Evolutionary conservation across 495 filamentous ascomycete genomes (phyloP), one percentile per base, ranked within the genome.

Genomic region (Hyaloscypha variabilis): DNA sequence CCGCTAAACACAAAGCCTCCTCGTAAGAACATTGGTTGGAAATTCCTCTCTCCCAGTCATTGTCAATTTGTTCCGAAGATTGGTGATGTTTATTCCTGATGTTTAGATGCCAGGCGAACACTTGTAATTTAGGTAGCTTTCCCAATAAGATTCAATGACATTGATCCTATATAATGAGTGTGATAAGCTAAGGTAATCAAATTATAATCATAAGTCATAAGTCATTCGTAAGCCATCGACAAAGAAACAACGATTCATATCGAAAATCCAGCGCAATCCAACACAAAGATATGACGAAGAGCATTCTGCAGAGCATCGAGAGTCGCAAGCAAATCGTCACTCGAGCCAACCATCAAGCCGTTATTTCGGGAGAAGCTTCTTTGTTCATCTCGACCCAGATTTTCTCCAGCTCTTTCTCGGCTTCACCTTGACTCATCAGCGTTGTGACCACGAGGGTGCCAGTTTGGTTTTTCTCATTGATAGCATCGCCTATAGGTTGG

Each of bases 371-470:
- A 31, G 24, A n/a, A 23, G 25, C 34, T 28, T 58, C 50, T 17
- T 28, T 60, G 17, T n/a, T 56, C 63, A 65, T 65, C 26, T 31
- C 63, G 13, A 24, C 34, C 63, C 55, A 65, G 24, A 65, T 54
- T 6, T 59, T 36, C 25, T 53, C 55, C 39, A 65, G 51, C 26
- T 53, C 53, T 21, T 65, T 50, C 23, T 59, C 57, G 6, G 63
- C 63, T 14, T 65, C 63, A 46, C 34, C 30, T 29, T 60, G 42
- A 28, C 25, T 65, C 55, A 65, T 25, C 13, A 65, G 52, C 63
- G 52, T 59, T 11, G 42, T 46, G 8, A 65, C 55, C 21, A 52
- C 55, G 19, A 65, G 30, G 24, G 53, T 65, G 6, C 63, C 63
- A 46, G 39, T 46, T 17, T 46, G 39, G 3, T 0, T 19, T 46